These are phyloP conservation scores for Cydonia oblonga DNA, from an alignment of 331 rosid genomes.

Conservation along the genomic window DNA sequence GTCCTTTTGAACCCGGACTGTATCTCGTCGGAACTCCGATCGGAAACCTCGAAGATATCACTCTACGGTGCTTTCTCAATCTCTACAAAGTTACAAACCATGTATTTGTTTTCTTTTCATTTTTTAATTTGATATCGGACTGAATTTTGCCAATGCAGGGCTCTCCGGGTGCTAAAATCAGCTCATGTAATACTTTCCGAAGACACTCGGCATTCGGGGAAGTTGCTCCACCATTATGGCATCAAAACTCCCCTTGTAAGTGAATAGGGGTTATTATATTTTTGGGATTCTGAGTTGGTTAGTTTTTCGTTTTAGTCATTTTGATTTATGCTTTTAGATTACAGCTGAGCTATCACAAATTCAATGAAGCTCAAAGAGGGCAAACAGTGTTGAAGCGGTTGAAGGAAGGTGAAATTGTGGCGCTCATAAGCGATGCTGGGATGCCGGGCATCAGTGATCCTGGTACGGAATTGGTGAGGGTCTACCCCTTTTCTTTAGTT, in stretches of 20 bases:
- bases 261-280: background rate
- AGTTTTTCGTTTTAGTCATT: background rate
- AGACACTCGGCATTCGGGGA: constrained; percentile 90
- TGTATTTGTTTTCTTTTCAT: background rate
- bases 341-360: constrained; percentile 94
- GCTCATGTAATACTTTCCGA: constrained; percentile 81
- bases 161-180: constrained; percentile 64
- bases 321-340: constrained; percentile 24
- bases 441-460: constrained; percentile 93
- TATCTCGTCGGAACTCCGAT: constrained; percentile 90
- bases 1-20: constrained; percentile 58
- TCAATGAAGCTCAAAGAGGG: constrained; percentile 79
- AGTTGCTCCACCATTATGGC: constrained; percentile 66
- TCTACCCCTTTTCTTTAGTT: too few species aligned
- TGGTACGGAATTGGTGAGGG: constrained; percentile 71
- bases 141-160: constrained; percentile 30
- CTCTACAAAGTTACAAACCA: background rate
- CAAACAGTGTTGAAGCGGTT: constrained; percentile 52
- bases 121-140: background rate
- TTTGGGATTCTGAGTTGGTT: background rate
- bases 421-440: constrained; percentile 84
- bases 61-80: constrained; percentile 44
- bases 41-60: constrained; percentile 72
- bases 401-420: constrained; percentile 79
- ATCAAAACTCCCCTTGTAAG: constrained; percentile 84